Evolutionary conservation across 2,329 filamentous ascomycete genomes (phyloP).

Genomic region (Venturia nashicola): DNA sequence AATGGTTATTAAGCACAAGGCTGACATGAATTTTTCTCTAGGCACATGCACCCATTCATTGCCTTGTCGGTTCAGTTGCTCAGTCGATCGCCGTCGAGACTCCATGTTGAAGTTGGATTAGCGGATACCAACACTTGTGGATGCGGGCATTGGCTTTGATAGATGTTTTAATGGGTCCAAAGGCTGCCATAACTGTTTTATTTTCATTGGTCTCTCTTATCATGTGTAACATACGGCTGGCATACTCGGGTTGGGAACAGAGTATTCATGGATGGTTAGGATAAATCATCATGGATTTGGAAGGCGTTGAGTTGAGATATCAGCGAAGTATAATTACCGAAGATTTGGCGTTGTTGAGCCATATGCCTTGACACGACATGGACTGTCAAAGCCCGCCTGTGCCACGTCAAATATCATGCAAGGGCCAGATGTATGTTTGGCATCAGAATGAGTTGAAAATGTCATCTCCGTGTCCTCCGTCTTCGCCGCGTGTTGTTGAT

Average conservation of each 20-base stretch:
- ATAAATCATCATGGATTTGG: conserved; percentile 1
- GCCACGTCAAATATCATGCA: not conserved
- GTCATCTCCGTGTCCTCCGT: not conserved
- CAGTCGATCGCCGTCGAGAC: not conserved
- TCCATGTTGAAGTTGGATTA: not conserved
- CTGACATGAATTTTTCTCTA: not conserved
- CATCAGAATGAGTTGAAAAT: not conserved
- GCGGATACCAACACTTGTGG: not conserved
- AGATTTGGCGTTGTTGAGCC: too few species aligned
- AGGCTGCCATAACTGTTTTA: not conserved
- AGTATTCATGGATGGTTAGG: conserved; percentile 1
- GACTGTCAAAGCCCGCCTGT: too few species aligned
- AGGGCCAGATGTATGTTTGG: not conserved
- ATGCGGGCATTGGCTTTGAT: not conserved
- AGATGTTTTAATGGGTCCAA: too few species aligned
- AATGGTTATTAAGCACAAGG: not conserved
- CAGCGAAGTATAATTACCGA: not conserved
- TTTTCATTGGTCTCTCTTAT: not conserved
- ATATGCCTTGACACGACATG: too few species aligned
- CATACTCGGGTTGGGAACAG: not conserved
- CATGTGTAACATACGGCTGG: not conserved
- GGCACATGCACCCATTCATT: not conserved
- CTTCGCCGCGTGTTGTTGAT: not conserved
- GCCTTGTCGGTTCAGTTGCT: not conserved
- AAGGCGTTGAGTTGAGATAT: not conserved